Conservation (phyloP, 768 basidiomycete species). For the Collybia mongolica region DNA sequence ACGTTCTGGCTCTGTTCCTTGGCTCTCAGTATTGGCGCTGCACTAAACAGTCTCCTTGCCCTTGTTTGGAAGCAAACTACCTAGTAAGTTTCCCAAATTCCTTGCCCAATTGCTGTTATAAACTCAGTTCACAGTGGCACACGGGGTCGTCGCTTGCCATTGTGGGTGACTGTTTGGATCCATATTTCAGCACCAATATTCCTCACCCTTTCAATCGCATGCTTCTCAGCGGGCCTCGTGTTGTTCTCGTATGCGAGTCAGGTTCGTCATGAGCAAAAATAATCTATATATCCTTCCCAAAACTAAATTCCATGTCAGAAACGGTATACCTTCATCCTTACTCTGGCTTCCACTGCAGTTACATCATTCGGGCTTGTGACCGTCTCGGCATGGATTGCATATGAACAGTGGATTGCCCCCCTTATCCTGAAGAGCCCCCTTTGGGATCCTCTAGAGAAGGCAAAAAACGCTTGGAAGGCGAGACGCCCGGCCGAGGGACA, state of each 20-base stretch:
- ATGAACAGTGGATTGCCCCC: slow-evolving; percentile 15
- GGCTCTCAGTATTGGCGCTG: slow-evolving; percentile 22
- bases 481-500: no score
- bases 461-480: background rate
- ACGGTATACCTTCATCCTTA: slow-evolving; percentile 9
- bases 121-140: slow-evolving; percentile 9
- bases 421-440: slow-evolving; percentile 5
- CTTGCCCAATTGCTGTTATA: background rate
- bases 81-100: slow-evolving; percentile 14
- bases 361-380: slow-evolving; percentile 13
- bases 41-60: slow-evolving; percentile 20
- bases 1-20: slow-evolving; percentile 22
- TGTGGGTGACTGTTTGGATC: slow-evolving; percentile 15
- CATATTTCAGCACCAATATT: slow-evolving; percentile 14
- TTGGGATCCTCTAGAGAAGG: background rate
- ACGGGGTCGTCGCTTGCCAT: slow-evolving; percentile 11
- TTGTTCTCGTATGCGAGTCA: slow-evolving; percentile 14
- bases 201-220: slow-evolving; percentile 14
- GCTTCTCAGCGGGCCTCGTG: slow-evolving; percentile 12
- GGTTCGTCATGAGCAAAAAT: background rate
- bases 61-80: slow-evolving; percentile 15
- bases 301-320: background rate
- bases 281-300: no score
- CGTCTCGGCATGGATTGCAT: slow-evolving; percentile 10
- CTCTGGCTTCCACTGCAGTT: slow-evolving; percentile 10